Percentiles rank a stretch among this genome's conserved stretches.
phyloP scores from a whole-genome alignment of 768 basidiomycete species.

The Tricholoma hemisulphureum region DNA sequence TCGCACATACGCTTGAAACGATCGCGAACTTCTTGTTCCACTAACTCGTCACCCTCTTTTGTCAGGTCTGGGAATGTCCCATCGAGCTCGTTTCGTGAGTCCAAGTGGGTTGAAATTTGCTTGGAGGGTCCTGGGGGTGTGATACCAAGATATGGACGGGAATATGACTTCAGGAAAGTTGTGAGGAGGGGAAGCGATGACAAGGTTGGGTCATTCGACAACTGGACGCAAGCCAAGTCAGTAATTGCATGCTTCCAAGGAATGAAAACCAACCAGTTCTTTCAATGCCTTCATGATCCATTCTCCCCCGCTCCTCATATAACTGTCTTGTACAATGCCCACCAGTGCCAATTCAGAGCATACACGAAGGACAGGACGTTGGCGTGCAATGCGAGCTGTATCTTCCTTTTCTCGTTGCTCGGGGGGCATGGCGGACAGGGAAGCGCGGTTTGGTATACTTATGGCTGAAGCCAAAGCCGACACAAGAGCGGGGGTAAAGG shows the following conservation, averaged over 20 bases:
- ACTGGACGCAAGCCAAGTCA: slow-evolving; percentile 40
- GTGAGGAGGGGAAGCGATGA: slow-evolving; percentile 88
- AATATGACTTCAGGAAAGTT: slow-evolving; percentile 92
- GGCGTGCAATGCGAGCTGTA: slow-evolving; percentile 67
- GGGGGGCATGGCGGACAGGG: slow-evolving; percentile 53
- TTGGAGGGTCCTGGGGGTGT: slow-evolving; percentile 49
- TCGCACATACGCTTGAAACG: slow-evolving; percentile 92
- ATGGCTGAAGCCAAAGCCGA: slow-evolving; percentile 57
- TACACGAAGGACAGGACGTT: slow-evolving; percentile 83
- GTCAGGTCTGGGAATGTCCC: slow-evolving; percentile 40
- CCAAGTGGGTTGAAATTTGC: slow-evolving; percentile 55
- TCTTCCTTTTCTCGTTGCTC: slow-evolving; percentile 96
- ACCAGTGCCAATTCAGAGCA: slow-evolving; percentile 89
- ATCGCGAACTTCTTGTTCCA: slow-evolving; percentile 83
- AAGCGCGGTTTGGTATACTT: slow-evolving; percentile 55
- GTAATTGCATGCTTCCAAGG: neutral
- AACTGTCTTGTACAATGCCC: slow-evolving; percentile 74
- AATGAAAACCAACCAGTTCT: slow-evolving; percentile 64
- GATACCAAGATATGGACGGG: slow-evolving; percentile 84
- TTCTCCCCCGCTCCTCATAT: slow-evolving; percentile 72
- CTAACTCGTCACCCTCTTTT: slow-evolving; percentile 67
- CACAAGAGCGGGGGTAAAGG: slow-evolving; percentile 74
- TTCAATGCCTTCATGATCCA: slow-evolving; percentile 87
- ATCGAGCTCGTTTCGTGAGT: slow-evolving; percentile 36
- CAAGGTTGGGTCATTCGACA: slow-evolving; percentile 83